Percentiles rank a stretch among this genome's conserved stretches.
phyloP scores from a whole-genome alignment of 2,329 filamentous ascomycete species.

The Aureobasidium sp. region DNA sequence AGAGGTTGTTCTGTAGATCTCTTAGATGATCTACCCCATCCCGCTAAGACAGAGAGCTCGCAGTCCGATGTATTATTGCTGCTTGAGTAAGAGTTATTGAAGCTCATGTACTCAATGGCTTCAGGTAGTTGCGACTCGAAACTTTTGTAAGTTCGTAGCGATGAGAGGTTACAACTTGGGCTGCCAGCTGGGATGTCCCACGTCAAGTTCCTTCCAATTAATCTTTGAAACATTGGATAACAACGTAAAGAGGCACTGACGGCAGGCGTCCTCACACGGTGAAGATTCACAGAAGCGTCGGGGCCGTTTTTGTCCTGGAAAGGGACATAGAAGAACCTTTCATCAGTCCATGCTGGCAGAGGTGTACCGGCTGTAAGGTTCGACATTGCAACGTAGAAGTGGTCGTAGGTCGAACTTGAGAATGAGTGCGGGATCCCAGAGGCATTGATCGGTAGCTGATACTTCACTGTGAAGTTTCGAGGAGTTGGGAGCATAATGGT shows the following conservation, averaged over 20 bases:
- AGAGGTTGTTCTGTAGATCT: neutral
- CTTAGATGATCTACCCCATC: neutral
- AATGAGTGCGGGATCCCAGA: slow-evolving; percentile 18
- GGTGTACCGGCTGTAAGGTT: slow-evolving; percentile 40
- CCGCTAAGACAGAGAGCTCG: neutral
- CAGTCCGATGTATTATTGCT: neutral
- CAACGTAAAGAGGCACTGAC: slow-evolving; percentile 34
- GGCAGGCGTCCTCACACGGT: slow-evolving; percentile 26
- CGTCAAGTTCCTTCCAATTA: slow-evolving; percentile 12
- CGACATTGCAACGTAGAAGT: slow-evolving; percentile 39
- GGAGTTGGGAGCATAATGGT: slow-evolving; percentile 16
- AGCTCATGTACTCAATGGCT: neutral
- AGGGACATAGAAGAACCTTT: slow-evolving; percentile 42
- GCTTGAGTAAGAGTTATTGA: neutral
- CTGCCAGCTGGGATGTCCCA: neutral
- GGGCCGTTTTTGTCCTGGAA: slow-evolving; percentile 24
- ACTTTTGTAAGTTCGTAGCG: neutral
- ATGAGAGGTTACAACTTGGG: neutral
- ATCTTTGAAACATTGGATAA: slow-evolving; percentile 20
- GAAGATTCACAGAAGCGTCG: slow-evolving; percentile 17
- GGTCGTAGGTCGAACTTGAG: slow-evolving; percentile 23
- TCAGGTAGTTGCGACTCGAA: neutral
- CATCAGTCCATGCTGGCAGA: slow-evolving; percentile 46
- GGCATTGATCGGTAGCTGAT: slow-evolving; percentile 27
- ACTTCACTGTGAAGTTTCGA: slow-evolving; percentile 16